A percentile compares a stretch with the other conserved stretches of the same genome.
Evolutionary conservation across 2,329 filamentous ascomycete species (phyloP).

Genomic region (Balansia obtecta): DNA sequence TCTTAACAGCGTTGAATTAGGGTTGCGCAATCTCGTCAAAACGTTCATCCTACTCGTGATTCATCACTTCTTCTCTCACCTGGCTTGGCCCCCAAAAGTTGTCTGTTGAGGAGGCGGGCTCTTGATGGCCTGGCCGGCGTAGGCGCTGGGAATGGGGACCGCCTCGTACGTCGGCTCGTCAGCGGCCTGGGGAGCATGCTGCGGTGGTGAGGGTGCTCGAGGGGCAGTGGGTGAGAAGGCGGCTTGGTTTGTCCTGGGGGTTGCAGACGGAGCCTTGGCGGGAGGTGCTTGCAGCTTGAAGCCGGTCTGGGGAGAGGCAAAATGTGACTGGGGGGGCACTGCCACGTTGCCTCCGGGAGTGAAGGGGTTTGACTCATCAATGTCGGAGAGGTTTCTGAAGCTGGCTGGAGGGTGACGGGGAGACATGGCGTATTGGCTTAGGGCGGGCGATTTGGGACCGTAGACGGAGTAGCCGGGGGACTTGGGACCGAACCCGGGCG

Average conservation of each 20-base stretch:
- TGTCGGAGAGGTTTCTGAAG: slow-evolving; percentile 38
- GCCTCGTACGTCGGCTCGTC: slow-evolving; percentile 76
- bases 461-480: slow-evolving; percentile 21
- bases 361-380: slow-evolving; percentile 33
- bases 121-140: slow-evolving; percentile 44
- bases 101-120: slow-evolving; percentile 35
- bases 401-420: slow-evolving; percentile 47
- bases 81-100: slow-evolving; percentile 28
- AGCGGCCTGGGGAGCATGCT: slow-evolving; percentile 55
- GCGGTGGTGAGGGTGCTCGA: slow-evolving; percentile 7
- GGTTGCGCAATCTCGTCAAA: neutral
- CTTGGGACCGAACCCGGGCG: slow-evolving; percentile 71
- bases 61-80: slow-evolving; percentile 7
- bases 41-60: neutral
- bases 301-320: slow-evolving; percentile 39
- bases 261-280: slow-evolving; percentile 62
- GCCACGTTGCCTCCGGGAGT: slow-evolving; percentile 43
- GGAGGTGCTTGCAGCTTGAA: slow-evolving; percentile 86
- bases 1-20: too few species aligned
- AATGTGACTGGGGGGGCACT: slow-evolving; percentile 52
- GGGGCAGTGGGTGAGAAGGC: slow-evolving; percentile 43
- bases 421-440: slow-evolving; percentile 38
- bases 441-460: slow-evolving; percentile 28
- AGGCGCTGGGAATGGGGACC: slow-evolving; percentile 83
- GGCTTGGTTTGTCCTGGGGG: slow-evolving; percentile 53